Evolutionary conservation across 179 eudicot species (phyloP), one percentile per base, ranked within the genome.

Genomic region (Silene coronaria): DNA sequence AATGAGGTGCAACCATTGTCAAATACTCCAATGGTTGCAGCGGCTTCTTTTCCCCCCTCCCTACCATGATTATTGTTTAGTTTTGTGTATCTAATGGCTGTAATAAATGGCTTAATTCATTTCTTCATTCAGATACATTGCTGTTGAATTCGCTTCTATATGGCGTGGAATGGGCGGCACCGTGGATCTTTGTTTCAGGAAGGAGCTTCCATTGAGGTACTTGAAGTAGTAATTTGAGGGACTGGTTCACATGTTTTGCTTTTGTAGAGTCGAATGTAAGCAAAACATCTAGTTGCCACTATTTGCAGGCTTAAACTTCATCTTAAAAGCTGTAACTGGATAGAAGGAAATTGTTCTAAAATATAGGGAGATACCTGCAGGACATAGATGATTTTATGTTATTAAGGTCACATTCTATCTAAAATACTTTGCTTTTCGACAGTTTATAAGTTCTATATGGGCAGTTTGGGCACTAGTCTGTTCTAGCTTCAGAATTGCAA

Each of bases 111-210:
- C 32, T 16, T 26, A 24, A 3, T 69, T 71, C 11, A 6, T 58
- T 58, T 32, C 66, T 45, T 70, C 72, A 13, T 80, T 60, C 76
- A 95, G 99, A 88, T 96, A 96, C 80, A 96, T 96, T 77, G 96
- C 98, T 86, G 93, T 93, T 86, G 99, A 96, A 84, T 96, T 96
- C 84, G 99, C 97, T 87, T 93, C 99, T 66, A 93, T 96, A 81
- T 96, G 99, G 99, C 86, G 97, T 23, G 99, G 98, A 71, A 93
- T 96, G 97, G 99, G 99, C 55, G 85, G 87, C 73, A 84, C 86
- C 12, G 98, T 96, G 32, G 90, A 93, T 79, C 85, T 96, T n/a
- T 87, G 74, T 76, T 96, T 86, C 87, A 87, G 99, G 80, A 91
- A 82, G 86, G 99, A 96, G 80, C 98, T 93, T 83, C 99, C 99